Conservation (phyloP, 2,329 filamentous ascomycete genomes). For the Balansia obtecta region DNA sequence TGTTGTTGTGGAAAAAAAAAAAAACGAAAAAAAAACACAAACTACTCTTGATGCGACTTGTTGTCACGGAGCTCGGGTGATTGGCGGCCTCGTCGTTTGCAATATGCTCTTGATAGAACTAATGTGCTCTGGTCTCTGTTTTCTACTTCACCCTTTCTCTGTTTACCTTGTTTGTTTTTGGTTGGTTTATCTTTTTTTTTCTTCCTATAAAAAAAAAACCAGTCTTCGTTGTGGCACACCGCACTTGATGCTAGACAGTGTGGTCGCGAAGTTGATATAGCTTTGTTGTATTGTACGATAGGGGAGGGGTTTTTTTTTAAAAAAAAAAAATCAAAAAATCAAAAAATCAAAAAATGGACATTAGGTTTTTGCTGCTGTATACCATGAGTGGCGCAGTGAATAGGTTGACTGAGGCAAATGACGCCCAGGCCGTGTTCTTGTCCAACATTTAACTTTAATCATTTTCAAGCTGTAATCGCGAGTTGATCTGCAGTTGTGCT, state of each 20-base stretch:
- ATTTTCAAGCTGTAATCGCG: no score
- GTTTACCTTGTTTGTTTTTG: no score
- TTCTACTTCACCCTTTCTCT: background rate
- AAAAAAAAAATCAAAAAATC: constrained; percentile 3
- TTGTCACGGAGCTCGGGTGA: background rate
- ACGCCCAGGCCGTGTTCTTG: no score
- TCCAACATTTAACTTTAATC: no score
- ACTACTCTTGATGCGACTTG: background rate
- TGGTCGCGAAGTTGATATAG: constrained; percentile 7
- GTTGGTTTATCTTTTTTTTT: constrained; percentile 5
- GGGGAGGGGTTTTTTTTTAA: no score
- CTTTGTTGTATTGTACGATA: constrained; percentile 11
- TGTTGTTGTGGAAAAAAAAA: no score
- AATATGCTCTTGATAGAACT: background rate
- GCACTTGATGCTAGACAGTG: constrained; percentile 11
- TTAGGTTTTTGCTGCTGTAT: background rate
- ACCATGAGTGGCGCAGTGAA: background rate
- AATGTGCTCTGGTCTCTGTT: background rate
- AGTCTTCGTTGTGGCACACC: background rate
- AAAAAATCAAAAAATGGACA: background rate
- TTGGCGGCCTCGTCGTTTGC: background rate
- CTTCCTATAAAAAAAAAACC: constrained; percentile 4
- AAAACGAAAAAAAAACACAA: constrained; percentile 1
- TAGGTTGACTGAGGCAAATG: background rate
- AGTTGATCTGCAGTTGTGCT: no score